phyloP scores from a whole-genome alignment of 768 basidiomycete species.

The Erythrobasidium yunnanense region DNA sequence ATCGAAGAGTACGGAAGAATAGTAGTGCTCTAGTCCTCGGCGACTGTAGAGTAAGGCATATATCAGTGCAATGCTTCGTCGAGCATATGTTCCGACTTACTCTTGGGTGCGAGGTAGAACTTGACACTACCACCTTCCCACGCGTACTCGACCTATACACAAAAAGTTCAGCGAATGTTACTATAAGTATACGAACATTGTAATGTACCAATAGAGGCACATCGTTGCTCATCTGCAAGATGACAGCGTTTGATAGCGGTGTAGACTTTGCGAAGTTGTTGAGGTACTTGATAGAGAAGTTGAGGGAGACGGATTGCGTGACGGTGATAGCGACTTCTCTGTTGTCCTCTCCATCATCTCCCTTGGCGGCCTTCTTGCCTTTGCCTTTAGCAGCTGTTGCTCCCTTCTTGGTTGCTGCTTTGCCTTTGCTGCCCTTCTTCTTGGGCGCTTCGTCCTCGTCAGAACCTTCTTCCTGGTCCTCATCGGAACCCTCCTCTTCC shows the following conservation, averaged over 20 bases:
- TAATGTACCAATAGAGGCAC: conserved; percentile 71
- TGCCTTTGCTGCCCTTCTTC: too few species aligned
- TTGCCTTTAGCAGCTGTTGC: conserved; percentile 47
- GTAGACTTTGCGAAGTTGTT: conserved; percentile 90
- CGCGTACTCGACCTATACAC: conserved; percentile 64
- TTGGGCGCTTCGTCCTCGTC: conserved; percentile 18
- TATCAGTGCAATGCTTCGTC: not conserved
- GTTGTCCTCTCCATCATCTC: conserved; percentile 55
- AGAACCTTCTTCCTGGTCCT: conserved; percentile 45
- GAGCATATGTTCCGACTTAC: not conserved
- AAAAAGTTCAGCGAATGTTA: not conserved
- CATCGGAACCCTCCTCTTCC: conserved; percentile 47
- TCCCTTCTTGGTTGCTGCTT: conserved; percentile 56
- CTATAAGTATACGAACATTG: not conserved
- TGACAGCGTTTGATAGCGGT: conserved; percentile 58
- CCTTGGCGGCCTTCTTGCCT: conserved; percentile 40
- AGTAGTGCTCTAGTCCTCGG: conserved; percentile 7
- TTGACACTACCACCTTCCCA: conserved; percentile 79
- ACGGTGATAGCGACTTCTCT: conserved; percentile 60
- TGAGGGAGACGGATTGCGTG: conserved; percentile 79
- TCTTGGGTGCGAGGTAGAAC: conserved; percentile 95
- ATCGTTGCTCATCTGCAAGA: conserved; percentile 81
- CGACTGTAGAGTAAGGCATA: conserved; percentile 5
- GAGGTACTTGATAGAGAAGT: conserved; percentile 93
- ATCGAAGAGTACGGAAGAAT: too few species aligned